Conservation (phyloP, 164 flowering plant species). For the Cinnamomum chago region DNA sequence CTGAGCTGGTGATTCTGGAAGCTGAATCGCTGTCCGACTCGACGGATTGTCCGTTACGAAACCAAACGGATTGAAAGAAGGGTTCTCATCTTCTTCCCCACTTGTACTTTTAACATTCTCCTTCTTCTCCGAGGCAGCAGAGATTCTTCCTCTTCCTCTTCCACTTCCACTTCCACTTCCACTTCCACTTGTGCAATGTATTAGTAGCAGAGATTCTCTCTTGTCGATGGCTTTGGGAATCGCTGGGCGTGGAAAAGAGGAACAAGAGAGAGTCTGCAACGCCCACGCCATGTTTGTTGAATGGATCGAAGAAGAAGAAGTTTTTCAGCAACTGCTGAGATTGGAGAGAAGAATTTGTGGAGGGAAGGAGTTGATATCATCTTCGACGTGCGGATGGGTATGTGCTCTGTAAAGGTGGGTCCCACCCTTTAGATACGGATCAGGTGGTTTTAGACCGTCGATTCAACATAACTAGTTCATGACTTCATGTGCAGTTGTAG, state of each 20-base stretch:
- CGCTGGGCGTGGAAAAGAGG: not conserved
- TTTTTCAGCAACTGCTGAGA: not conserved
- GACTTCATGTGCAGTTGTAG: too few species aligned
- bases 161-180: not conserved
- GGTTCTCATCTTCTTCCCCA: conserved; percentile 25
- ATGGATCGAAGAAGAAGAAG: not conserved
- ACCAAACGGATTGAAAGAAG: conserved; percentile 81
- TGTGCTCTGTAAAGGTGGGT: not conserved
- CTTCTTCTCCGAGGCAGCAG: conserved; percentile 17
- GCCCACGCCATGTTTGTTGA: not conserved
- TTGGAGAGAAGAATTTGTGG: not conserved
- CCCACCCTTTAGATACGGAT: too few species aligned
- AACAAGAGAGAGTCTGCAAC: not conserved
- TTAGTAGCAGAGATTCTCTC: too few species aligned
- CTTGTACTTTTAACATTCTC: not conserved
- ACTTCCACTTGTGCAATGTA: not conserved
- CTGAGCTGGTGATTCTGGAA: conserved; percentile 82
- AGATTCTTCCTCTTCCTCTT: conserved; percentile 3
- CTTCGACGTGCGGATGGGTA: not conserved
- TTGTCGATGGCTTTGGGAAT: not conserved
- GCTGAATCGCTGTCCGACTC: conserved; percentile 83
- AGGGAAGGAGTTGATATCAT: not conserved
- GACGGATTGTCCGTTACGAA: conserved; percentile 95
- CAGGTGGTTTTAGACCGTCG: too few species aligned
- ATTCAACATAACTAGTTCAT: too few species aligned